phyloP scores from a whole-genome alignment of 495 filamentous ascomycete species.

The Hapsidospora chrysogenum region DNA sequence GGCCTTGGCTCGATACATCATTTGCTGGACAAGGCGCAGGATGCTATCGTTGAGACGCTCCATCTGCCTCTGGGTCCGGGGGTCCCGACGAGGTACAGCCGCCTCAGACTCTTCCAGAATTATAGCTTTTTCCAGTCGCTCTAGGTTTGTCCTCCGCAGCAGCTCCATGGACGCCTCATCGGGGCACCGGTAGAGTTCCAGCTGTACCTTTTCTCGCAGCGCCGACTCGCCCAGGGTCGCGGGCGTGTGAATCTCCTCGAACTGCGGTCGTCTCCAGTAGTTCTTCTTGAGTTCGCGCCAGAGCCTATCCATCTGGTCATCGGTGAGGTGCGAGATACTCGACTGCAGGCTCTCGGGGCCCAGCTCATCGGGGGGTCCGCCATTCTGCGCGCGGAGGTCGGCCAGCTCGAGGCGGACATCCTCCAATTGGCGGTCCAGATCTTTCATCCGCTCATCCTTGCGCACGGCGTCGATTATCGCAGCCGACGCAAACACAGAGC shows the following conservation, averaged over 20 bases:
- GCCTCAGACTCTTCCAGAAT: neutral
- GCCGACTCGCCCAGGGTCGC: neutral
- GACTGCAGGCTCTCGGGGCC: neutral
- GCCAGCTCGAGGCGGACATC: conserved; percentile 15
- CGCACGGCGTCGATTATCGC: conserved; percentile 44
- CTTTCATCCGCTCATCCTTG: conserved; percentile 41
- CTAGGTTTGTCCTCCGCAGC: neutral
- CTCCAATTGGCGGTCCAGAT: conserved; percentile 43
- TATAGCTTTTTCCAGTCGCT: neutral
- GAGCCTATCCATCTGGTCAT: conserved; percentile 1
- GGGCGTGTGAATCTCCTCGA: conserved; percentile 1
- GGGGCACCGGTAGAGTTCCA: neutral
- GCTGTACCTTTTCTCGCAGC: neutral
- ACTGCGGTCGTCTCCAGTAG: neutral
- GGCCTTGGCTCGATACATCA: neutral
- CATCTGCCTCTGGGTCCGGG: neutral
- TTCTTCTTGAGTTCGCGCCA: conserved; percentile 1
- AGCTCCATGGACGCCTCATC: neutral
- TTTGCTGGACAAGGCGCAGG: neutral
- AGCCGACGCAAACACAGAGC: conserved; percentile 56
- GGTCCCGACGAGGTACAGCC: neutral
- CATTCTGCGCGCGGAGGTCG: neutral
- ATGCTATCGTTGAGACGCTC: neutral
- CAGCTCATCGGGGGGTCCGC: neutral
- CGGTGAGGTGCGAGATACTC: neutral